A percentile compares a stretch with the other conserved stretches of the same genome.
These are phyloP conservation scores for Beauveria pseudobassiana DNA, from an alignment of 2,329 filamentous ascomycete species.

Conservation along the genomic window DNA sequence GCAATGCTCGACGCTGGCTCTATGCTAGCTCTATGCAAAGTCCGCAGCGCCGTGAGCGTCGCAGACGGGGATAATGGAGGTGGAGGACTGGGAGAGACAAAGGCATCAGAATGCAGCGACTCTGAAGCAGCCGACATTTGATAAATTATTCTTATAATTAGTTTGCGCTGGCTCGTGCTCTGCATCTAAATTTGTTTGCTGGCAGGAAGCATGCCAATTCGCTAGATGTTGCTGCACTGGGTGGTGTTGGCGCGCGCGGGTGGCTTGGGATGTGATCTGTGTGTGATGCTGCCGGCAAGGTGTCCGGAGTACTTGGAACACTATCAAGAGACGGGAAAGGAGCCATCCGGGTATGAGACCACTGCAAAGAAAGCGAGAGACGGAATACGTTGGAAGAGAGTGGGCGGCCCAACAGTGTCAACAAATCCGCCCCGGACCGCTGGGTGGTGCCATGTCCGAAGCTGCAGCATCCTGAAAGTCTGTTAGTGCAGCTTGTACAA, in stretches of 20 bases:
- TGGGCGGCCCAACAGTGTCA: background rate
- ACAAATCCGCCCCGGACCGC: background rate
- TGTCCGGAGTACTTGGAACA: too few species aligned
- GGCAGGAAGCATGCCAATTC: background rate
- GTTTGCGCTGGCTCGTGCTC: background rate
- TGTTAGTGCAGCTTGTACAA: constrained; percentile 16
- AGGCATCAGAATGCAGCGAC: too few species aligned
- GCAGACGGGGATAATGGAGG: background rate
- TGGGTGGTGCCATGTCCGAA: constrained; percentile 6
- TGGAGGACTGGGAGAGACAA: background rate
- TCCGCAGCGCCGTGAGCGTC: background rate
- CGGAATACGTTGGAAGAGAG: background rate
- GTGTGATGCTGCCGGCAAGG: too few species aligned
- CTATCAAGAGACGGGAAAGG: too few species aligned
- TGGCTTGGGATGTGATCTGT: background rate
- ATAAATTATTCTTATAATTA: too few species aligned
- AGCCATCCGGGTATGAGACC: too few species aligned
- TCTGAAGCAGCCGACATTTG: too few species aligned
- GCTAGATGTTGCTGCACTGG: background rate
- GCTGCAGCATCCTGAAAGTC: background rate
- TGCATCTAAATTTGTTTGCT: background rate
- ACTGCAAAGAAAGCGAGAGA: background rate
- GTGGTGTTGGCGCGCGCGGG: too few species aligned
- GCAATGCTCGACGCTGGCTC: constrained; percentile 13
- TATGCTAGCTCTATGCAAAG: constrained; percentile 10